Percentiles rank a stretch among this genome's conserved stretches.
Evolutionary conservation across 2,329 filamentous ascomycete genomes (phyloP).

Genomic region (Tolypocladium sp.): DNA sequence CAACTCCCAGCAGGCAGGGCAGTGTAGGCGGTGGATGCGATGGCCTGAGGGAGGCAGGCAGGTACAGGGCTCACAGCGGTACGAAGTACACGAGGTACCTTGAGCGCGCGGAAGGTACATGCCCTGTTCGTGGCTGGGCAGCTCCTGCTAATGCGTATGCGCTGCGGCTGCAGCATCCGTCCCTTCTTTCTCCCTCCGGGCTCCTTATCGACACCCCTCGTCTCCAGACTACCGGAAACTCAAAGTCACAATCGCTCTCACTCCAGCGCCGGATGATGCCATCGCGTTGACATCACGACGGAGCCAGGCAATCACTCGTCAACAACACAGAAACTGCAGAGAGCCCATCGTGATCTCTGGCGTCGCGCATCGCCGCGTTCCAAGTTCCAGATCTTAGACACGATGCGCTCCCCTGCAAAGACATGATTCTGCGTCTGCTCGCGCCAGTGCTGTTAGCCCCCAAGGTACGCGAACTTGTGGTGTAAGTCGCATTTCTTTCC

Average conservation of each 20-base stretch:
- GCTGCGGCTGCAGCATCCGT: background rate
- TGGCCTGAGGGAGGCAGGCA: background rate
- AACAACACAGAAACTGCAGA: background rate
- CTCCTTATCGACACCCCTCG: background rate
- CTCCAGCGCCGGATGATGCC: background rate
- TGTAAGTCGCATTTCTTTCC: background rate
- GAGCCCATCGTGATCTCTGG: background rate
- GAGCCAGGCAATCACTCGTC: background rate
- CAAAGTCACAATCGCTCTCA: background rate
- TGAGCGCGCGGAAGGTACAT: background rate
- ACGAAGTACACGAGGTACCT: background rate
- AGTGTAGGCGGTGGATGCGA: background rate
- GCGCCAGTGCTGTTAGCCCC: background rate
- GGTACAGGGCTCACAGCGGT: too few species aligned
- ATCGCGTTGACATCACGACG: background rate
- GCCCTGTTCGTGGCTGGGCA: background rate
- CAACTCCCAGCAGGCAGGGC: background rate
- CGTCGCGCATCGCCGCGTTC: background rate
- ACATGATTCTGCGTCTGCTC: background rate
- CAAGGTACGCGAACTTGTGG: background rate
- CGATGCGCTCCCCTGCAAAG: background rate
- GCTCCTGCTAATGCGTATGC: background rate
- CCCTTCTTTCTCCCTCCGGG: background rate
- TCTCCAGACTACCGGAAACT: background rate
- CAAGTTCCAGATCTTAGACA: constrained; percentile 1